Percentiles rank a stretch among this genome's conserved stretches.
Conservation (phyloP, 768 basidiomycete genomes). For the Ramaria rubella region DNA sequence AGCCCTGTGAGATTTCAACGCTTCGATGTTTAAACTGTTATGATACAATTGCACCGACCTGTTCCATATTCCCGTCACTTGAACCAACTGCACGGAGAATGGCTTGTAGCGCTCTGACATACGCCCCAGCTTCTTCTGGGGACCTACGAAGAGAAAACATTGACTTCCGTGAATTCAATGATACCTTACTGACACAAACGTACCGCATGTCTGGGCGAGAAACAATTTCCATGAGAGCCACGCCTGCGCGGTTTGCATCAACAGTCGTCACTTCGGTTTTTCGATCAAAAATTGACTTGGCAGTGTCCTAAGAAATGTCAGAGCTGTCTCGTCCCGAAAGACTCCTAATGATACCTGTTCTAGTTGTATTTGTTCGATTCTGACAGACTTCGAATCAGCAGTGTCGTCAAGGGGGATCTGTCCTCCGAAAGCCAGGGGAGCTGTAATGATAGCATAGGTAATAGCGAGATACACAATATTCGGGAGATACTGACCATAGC, state of each 20-base stretch:
- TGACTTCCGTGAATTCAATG: background rate
- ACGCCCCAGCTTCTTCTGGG: slow-evolving; percentile 85
- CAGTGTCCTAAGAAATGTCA: slow-evolving; percentile 65
- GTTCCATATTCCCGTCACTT: slow-evolving; percentile 96
- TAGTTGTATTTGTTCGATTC: slow-evolving; percentile 90
- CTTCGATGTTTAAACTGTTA: background rate
- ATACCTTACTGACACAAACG: slow-evolving; percentile 4
- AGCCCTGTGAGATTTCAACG: slow-evolving; percentile 69
- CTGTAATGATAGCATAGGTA: slow-evolving; percentile 34
- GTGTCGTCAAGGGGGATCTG: slow-evolving; percentile 27
- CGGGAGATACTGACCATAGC: slow-evolving; percentile 55
- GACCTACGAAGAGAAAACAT: slow-evolving; percentile 33
- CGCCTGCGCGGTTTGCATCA: slow-evolving; percentile 88
- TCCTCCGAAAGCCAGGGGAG: slow-evolving; percentile 72
- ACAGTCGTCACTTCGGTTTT: slow-evolving; percentile 51
- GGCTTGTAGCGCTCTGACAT: slow-evolving; percentile 77
- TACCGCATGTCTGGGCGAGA: slow-evolving; percentile 86
- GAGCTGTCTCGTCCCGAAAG: background rate
- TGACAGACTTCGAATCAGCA: slow-evolving; percentile 44
- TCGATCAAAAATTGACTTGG: slow-evolving; percentile 65
- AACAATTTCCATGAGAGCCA: slow-evolving; percentile 91
- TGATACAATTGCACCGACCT: slow-evolving; percentile 40
- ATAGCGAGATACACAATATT: background rate
- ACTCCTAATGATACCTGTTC: slow-evolving; percentile 68
- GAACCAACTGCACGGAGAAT: slow-evolving; percentile 77